Evolutionary conservation across 2,329 filamentous ascomycete genomes (phyloP), one percentile per base, ranked within the genome.

Genomic region (Exserohilum rostratum): DNA sequence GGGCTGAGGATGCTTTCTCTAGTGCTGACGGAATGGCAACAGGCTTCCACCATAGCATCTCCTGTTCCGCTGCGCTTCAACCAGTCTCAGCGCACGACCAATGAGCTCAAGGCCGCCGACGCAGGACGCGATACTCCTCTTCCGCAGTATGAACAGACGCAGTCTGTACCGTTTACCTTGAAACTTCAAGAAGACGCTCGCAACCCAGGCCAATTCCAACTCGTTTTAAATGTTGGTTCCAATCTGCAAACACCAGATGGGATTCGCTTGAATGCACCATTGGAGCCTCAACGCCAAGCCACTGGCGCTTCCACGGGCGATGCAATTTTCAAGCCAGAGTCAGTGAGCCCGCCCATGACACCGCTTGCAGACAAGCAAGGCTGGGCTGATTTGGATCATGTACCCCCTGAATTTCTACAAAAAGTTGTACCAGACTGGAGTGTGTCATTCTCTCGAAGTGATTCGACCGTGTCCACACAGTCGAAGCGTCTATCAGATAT

Each of bases 381-480:
- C 29, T 71, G 69, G 69, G 61, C 67, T 5, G 68, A 71, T 43
- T 50, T 71, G 12, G 65, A 67, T 34, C 62, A 67, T 18, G 60
- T 71, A 31, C 68, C 64, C 18, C 54, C 65, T 3, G 68, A 69
- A 5, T 71, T 71, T 37, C 58, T 71, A 1, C 49, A 68, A 13
- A 70, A 67, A 42, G 68, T 70, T 2, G 69, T 69, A 20, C 69
- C 69, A 7, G 69, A 71, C 40, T 71, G 69, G 69, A 58, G 65
- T 15, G 51, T 66, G 7, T 65, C 65, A 1, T 69, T 71, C 40
- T 60, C 64, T 18, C 50, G 66, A 15, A 71, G 60, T 40, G 64
- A 65, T 40, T 70, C 68, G 2, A 67, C 65, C 15, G 55, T 64
- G 2, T 67, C 67, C 1, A 62, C 52, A 2, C 67, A 71, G 39